A percentile compares a stretch with the other conserved stretches of the same genome.
phyloP scores from a whole-genome alignment of 495 filamentous ascomycete genomes.

The Physcia stellaris region DNA sequence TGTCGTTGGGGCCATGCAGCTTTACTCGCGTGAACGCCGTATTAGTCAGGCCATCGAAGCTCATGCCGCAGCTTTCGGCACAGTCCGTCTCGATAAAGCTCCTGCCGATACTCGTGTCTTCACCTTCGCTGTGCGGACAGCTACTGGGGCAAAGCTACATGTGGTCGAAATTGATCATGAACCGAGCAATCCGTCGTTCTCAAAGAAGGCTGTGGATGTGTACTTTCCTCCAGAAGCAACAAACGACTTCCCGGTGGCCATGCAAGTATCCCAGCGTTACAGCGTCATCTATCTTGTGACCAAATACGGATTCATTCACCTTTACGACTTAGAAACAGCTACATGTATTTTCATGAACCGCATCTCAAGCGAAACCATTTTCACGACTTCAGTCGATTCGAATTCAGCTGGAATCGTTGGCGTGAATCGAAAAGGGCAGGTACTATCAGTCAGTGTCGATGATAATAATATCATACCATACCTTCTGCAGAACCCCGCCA shows the following conservation, averaged over 20 bases:
- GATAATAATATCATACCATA: constrained; percentile 86
- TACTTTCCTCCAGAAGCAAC: constrained; percentile 92
- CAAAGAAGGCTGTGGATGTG: constrained; percentile 92
- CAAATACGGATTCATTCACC: constrained; percentile 97
- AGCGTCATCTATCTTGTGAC: constrained; percentile 93
- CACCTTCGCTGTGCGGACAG: constrained; percentile 84
- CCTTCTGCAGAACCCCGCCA: constrained; percentile 87
- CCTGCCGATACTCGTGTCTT: constrained; percentile 88
- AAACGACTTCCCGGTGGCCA: constrained; percentile 96
- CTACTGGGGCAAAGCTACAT: constrained; percentile 85
- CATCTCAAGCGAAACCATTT: constrained; percentile 98
- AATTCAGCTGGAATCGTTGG: constrained; percentile 80
- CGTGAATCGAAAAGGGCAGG: constrained; percentile 94
- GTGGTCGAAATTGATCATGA: constrained; percentile 96
- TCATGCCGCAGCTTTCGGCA: constrained; percentile 91
- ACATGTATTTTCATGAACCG: constrained; percentile 99
- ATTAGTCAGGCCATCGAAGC: constrained; percentile 98
- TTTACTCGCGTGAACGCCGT: constrained; percentile 88
- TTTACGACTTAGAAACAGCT: constrained; percentile 93
- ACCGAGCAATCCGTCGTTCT: constrained; percentile 69
- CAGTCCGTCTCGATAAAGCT: constrained; percentile 74
- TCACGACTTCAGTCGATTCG: constrained; percentile 77
- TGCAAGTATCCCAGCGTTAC: constrained; percentile 93
- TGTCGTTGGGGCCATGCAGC: constrained; percentile 89
- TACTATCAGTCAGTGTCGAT: constrained; percentile 83